Evolutionary conservation across 495 filamentous ascomycete genomes (phyloP).

Genomic region (Cudoniella acicularis): DNA sequence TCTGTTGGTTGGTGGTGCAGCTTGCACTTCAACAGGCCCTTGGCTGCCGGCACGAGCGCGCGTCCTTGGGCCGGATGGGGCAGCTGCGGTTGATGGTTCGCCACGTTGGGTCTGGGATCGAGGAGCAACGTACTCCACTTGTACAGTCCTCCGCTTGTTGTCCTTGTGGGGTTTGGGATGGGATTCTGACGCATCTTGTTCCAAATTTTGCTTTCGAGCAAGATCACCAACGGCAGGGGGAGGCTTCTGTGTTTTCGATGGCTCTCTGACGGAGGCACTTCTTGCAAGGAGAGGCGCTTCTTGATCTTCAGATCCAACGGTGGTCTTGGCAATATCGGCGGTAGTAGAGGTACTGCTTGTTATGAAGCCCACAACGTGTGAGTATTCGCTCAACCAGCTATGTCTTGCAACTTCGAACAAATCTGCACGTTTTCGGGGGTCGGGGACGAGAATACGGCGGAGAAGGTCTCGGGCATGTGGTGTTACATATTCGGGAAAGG

Average conservation of each 20-base stretch:
- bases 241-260: conserved; percentile 62
- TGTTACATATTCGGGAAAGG: conserved; percentile 98
- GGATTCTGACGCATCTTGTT: conserved; percentile 58
- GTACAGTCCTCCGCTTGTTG: conserved; percentile 88
- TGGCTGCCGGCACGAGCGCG: conserved; percentile 32
- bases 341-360: conserved; percentile 90
- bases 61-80: conserved; percentile 22
- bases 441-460: conserved; percentile 90
- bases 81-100: conserved; percentile 34
- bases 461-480: conserved; percentile 93
- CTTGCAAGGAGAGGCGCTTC: conserved; percentile 69
- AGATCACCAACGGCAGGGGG: conserved; percentile 60
- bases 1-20: conserved; percentile 17
- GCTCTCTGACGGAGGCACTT: conserved; percentile 89
- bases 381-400: conserved; percentile 96
- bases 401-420: conserved; percentile 96
- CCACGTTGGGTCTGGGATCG: conserved; percentile 73
- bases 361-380: conserved; percentile 91
- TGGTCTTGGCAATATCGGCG: conserved; percentile 79
- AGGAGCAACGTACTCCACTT: conserved; percentile 96
- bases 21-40: conserved; percentile 29
- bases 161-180: conserved; percentile 67
- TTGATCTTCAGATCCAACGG: conserved; percentile 62
- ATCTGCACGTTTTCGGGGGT: conserved; percentile 91
- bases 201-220: conserved; percentile 69